Evolutionary conservation across 495 filamentous ascomycete genomes (phyloP).

Genomic region (Penicillium tannophilum): DNA sequence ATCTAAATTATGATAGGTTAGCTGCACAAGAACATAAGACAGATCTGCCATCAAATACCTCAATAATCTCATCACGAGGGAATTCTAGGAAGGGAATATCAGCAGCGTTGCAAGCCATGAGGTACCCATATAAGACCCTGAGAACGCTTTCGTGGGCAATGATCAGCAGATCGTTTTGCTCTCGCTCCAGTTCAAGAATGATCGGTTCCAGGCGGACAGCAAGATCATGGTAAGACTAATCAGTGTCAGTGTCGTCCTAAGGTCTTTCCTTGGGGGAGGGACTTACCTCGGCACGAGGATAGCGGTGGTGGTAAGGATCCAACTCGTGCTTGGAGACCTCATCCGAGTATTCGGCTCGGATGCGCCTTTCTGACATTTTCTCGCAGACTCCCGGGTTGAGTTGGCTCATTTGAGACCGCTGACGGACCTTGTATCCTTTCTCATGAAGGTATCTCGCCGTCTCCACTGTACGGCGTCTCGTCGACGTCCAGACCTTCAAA

Average conservation of each 20-base stretch:
- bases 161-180: conserved; percentile 94
- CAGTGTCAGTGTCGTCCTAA: conserved; percentile 8
- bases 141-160: conserved; percentile 98
- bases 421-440: conserved; percentile 79
- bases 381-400: conserved; percentile 96
- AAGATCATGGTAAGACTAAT: conserved; percentile 93
- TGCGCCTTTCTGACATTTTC: conserved; percentile 79
- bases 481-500: conserved; percentile 92
- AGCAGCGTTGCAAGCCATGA: conserved; percentile 97
- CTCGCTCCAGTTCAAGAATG: conserved; percentile 95
- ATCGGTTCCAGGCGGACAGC: conserved; percentile 98
- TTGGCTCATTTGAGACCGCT: conserved; percentile 93
- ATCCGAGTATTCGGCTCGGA: conserved; percentile 78
- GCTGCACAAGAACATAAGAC: conserved; percentile 5
- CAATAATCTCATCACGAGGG: conserved; percentile 94
- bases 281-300: conserved; percentile 86
- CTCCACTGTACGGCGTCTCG: conserved; percentile 83
- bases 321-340: conserved; percentile 91
- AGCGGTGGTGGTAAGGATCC: conserved; percentile 97
- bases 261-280: neutral
- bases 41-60: conserved; percentile 49
- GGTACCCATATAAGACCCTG: conserved; percentile 93
- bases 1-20: conserved; percentile 56
- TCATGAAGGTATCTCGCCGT: conserved; percentile 81
- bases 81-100: conserved; percentile 95